Base-by-base conservation (phyloP, 768 basidiomycete genomes). In the Boletus subparvulus region DNA sequence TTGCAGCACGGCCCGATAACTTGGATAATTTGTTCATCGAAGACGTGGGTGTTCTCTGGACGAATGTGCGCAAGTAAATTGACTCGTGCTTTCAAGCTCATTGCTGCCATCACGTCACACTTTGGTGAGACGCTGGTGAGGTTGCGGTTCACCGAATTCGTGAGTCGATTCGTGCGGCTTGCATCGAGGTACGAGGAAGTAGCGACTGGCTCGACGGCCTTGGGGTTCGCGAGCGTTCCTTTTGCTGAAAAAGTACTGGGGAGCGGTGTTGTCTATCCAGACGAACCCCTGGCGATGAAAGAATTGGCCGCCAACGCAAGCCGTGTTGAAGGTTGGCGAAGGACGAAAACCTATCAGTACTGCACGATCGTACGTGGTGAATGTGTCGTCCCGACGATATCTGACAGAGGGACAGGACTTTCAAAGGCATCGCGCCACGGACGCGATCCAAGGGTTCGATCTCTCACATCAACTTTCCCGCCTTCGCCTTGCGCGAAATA, bases 261-360 rank as follows among this genome's bases (percentile, higher is more conserved):
- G 10, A 88, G 87, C 54, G 96, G 96, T 3, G 79, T 89, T 16
- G 82, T 86, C 7, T 93, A 94, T 66, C 70, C 75, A 14, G 94
- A 96, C 54, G 94, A 96, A 21, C 69, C 69, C 0, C 71, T 78
- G 13, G 84, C 84, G 44, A 64, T 78, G 56, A 83, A 81, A 60
- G 96, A 99, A 68, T 76, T 97, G 52, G 77, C 79, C 41, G 77
- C 79, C 33, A 94, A 94, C 62, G 84, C 87, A 1, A 84, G 85
- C 63, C 83, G 96, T 36, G 93, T 98, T 39, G 97, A 98, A 66
- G 95, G 88, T 9, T 99, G 96, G 96, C 78, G 90, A 59, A 82
- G 82, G 67, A 96, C 92, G 6, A 84, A 83, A 60, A 86, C 83
- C 52, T 97, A 98, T 71, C 80, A 83, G 52, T 82, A 90, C 58